Percentiles rank a stretch among this genome's conserved stretches.
phyloP scores from a whole-genome alignment of 495 filamentous ascomycete species.

The Talaromyces thailandensis region DNA sequence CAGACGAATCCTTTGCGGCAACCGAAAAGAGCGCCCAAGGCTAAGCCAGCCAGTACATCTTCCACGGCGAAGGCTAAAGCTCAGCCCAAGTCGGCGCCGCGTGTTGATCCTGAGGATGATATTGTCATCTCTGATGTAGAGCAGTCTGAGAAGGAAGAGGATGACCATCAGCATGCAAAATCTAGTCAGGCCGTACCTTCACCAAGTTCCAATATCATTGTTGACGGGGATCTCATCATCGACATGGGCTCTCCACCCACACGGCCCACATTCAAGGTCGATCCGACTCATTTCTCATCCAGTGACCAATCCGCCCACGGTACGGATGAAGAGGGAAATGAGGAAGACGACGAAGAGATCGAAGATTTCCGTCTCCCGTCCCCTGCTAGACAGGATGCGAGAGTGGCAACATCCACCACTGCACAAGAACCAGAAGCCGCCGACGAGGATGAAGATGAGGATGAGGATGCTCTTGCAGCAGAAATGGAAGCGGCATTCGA shows the following conservation, averaged over 20 bases:
- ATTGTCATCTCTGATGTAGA: conserved; percentile 14
- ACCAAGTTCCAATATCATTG: conserved; percentile 35
- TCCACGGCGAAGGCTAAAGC: conserved; percentile 6
- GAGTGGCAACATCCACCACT: background rate
- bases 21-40: conserved; percentile 16
- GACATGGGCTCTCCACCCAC: conserved; percentile 41
- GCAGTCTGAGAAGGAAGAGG: conserved; percentile 25
- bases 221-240: conserved; percentile 40
- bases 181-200: conserved; percentile 30
- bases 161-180: conserved; percentile 7
- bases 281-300: conserved; percentile 34
- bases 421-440: conserved; percentile 5
- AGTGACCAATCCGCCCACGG: conserved; percentile 28
- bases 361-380: conserved; percentile 33
- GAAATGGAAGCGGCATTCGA: conserved; percentile 44
- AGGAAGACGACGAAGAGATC: conserved; percentile 29
- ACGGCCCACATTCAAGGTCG: conserved; percentile 26
- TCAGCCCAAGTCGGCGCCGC: conserved; percentile 4
- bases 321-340: conserved; percentile 19
- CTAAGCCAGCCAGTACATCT: conserved; percentile 9
- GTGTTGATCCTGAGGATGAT: conserved; percentile 15
- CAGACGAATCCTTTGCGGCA: conserved; percentile 29
- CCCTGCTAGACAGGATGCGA: conserved; percentile 17
- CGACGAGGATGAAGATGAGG: conserved; percentile 23
- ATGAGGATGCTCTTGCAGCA: conserved; percentile 34